Base-by-base conservation (phyloP, 768 basidiomycete genomes). In the Phanerochaete carnosa region DNA sequence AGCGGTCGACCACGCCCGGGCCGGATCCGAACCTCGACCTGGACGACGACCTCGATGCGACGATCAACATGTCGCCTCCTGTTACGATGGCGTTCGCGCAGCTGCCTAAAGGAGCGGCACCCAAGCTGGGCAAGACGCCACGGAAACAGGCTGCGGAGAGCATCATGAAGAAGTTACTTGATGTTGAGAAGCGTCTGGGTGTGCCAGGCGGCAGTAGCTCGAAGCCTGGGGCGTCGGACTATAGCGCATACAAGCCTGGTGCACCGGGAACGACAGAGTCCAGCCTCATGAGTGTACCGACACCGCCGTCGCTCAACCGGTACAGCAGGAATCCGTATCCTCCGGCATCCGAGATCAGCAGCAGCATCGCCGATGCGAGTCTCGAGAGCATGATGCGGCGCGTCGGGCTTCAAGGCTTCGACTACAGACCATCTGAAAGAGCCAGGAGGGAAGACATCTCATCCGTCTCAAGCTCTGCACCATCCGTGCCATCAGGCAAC, bases 311-410 rank as follows among this genome's bases (percentile, higher is more conserved):
- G 0, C 75, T 92, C 15, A 84, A 87, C 15, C 78, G 83, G n/a
- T 91, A 90, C 65, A 76, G 72, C n/a, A 76, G 77, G 8, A 73
- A 74, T 45, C 72, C 76, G n/a, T 68, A 75, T 59, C 65, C 64
- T 26, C 23, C 62, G 0, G 54, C 56, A 8, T 51, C 62, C 1
- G 68, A 67, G 23, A 77, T 71, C 13, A 82, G 76, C 60, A 75
- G 75, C 45, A 86, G 76, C 62, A 73, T 80, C 16, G 76, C 76
- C 1, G 86, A 88, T 63, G 72, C 82, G 1, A 88, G 84, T 66
- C 69, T 90, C 56, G 87, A 89, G 61, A 87, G 83, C 58, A 83
- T 90, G 80, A 86, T 92, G 78, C 79, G 81, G 32, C 80, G 83
- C 6, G 80, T 87, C 6, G 86, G 82, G 16, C 74, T 85, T 45